phyloP scores from a whole-genome alignment of 1,284 basidiomycete species.

The Macrocystidia cucumis region DNA sequence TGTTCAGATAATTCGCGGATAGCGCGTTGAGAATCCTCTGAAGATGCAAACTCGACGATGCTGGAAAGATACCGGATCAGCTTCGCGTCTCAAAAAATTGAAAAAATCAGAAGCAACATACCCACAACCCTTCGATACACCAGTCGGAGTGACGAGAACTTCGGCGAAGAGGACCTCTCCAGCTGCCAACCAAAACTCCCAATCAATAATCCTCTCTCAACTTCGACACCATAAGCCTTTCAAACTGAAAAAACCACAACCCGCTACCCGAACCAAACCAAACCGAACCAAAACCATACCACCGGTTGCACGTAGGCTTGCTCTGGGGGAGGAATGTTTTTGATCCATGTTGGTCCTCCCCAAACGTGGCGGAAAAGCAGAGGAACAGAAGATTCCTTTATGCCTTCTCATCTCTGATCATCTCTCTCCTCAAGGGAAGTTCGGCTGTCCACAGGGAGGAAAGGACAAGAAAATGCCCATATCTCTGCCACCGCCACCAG shows the following conservation, averaged over 20 bases:
- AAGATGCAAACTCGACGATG: conserved; percentile 85
- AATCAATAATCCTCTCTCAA: conserved; percentile 80
- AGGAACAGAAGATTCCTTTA: no score
- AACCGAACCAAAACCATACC: no score
- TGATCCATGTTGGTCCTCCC: no score
- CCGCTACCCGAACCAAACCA: no score
- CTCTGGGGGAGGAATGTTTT: no score
- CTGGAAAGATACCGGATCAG: conserved; percentile 35
- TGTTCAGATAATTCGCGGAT: conserved; percentile 87
- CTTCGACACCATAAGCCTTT: conserved; percentile 59
- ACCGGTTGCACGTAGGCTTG: no score
- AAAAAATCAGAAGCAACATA: conserved; percentile 34
- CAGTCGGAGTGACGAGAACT: conserved; percentile 93
- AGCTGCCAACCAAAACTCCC: conserved; percentile 84
- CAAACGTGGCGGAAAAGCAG: no score
- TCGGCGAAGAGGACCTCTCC: conserved; percentile 98
- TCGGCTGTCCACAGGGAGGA: no score
- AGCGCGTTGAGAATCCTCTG: conserved; percentile 80
- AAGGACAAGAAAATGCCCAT: no score
- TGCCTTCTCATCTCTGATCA: no score
- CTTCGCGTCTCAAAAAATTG: neutral
- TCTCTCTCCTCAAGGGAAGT: no score
- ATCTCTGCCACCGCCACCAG: no score
- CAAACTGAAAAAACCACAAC: conserved; percentile 41
- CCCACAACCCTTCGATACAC: conserved; percentile 98